Base-by-base conservation (phyloP, 2,329 filamentous ascomycete species). In the Penicillium sclerotigenum region DNA sequence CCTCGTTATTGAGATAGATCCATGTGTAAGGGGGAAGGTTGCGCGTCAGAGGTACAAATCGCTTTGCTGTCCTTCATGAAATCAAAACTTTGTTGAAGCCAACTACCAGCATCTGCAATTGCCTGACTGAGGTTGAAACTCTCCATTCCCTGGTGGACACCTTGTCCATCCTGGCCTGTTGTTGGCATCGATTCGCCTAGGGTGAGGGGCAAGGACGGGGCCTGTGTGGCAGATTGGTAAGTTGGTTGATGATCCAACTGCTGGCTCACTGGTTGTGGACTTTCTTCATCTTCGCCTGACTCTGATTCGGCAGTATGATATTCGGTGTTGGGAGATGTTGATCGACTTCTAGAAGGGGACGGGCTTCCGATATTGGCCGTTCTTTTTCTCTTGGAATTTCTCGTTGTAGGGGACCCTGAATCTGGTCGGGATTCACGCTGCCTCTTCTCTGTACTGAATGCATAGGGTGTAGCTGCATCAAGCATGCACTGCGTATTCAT, bases 71-170 rank as follows among this genome's bases (percentile, higher is more conserved):
- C 72, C 48, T 68, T 71, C 52, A 75, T 70, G 20, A 75, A 65
- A 56, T 78, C 74, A 60, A 75, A 78, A 55, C 72, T 77, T 48
- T 76, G 68, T 36, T 71, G 72, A n/a, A 79, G 62, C 68, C 75
- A 79, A 58, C 74, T 78, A 5, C 76, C 76, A 10, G 75, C 68
- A 53, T 79, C 77, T 6, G 72, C 72, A n/a, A 79, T 76, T 1
- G 75, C 75, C 60, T 75, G 72, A 41, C 69, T 74, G 5, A 78
- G 68, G 53, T 77, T 71, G 48, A 78, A 78, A n/a, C 67, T 70
- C 10, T 76, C 72, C 11, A 60, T 54, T 37, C 66, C 68, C 43
- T 62, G 56, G 34, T 59, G 40, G 24, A 52, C 60, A 18, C 67
- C 68, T 59, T 76, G 74, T 5, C 71, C 71, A 53, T 75, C 72